A percentile compares a stretch with the other conserved stretches of the same genome.
Evolutionary conservation across 805 yeast species (phyloP).

Genomic region (Tetrapisispora iriomotensis): DNA sequence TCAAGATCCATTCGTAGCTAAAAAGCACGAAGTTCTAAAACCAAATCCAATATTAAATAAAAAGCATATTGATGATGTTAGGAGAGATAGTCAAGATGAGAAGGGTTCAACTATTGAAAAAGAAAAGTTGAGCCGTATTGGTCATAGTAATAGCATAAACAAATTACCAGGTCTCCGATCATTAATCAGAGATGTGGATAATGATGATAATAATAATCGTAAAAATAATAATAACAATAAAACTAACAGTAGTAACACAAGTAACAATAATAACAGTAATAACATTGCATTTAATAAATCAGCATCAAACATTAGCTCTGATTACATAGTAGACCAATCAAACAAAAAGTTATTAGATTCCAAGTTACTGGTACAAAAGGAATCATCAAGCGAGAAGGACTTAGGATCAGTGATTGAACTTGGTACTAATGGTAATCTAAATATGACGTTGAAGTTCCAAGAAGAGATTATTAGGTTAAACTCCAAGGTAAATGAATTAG

Average conservation of each 20-base stretch:
- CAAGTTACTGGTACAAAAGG: background rate
- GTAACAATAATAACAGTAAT: too few species aligned
- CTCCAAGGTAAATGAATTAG: constrained; percentile 79
- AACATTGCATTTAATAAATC: too few species aligned
- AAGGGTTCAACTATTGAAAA: too few species aligned
- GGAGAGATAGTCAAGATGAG: too few species aligned
- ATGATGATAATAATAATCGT: too few species aligned
- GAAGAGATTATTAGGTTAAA: constrained; percentile 39
- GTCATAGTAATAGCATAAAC: background rate
- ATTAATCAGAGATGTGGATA: background rate
- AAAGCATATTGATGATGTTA: too few species aligned
- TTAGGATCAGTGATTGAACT: background rate
- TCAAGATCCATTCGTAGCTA: too few species aligned
- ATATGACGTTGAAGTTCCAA: constrained; percentile 17
- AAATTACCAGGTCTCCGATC: background rate
- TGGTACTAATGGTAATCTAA: background rate
- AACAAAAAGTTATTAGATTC: background rate
- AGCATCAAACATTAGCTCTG: background rate
- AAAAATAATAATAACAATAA: too few species aligned
- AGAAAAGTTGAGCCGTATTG: too few species aligned
- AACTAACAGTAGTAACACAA: too few species aligned
- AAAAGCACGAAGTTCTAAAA: too few species aligned
- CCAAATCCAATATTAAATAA: too few species aligned
- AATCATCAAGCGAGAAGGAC: background rate
- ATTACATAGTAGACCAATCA: background rate